Evolutionary conservation across 768 basidiomycete genomes (phyloP), one percentile per base, ranked within the genome.

Genomic region (Vararia minispora): DNA sequence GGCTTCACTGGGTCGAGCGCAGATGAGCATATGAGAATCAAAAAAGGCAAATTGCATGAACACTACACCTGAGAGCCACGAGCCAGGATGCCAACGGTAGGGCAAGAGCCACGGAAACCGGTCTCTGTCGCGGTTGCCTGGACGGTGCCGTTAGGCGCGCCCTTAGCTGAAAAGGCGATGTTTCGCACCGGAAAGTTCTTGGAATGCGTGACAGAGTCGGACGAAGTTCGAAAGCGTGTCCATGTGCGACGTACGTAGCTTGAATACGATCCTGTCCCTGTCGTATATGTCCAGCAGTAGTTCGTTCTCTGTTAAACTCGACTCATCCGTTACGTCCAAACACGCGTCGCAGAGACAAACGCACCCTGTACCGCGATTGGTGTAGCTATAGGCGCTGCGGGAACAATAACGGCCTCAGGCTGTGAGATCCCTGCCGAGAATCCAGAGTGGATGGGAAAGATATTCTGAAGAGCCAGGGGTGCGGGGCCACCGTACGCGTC

Each of bases 381-480:
- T n/a, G 3, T 6, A 18, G 11, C 35, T 7, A 9, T 17, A 13
- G 5, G 2, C 1, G 20, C 27, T 20, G 35, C 5, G 10, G 17
- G 25, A 5, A 21, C 21, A n/a, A n/a, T n/a, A n/a, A n/a, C n/a
- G n/a, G 17, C n/a, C 21, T 37, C 29, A 17, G 30, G 27, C 24
- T 46, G 45, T 28, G 45, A 46, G 24, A 46, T 44, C n/a, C 28
- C 37, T 17, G 44, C 33, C 16, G 42, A 44, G 17, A 46, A 46
- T 2, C 31, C 28, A 4, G 7, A 18, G 14, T 46, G 35, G 25
- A 48, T 39, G 27, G 47, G 28, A 8, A 48, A 30, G 18, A 38
- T 36, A 17, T 32, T 40, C 6, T 46, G 36, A n/a, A 48, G 47
- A 2, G 32, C n/a, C n/a, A 47, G 39, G 14, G 29, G 37, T n/a